These are phyloP conservation scores for Saccharomycopsis phalli DNA, from an alignment of 1,139 yeast species.

Conservation along the genomic window DNA sequence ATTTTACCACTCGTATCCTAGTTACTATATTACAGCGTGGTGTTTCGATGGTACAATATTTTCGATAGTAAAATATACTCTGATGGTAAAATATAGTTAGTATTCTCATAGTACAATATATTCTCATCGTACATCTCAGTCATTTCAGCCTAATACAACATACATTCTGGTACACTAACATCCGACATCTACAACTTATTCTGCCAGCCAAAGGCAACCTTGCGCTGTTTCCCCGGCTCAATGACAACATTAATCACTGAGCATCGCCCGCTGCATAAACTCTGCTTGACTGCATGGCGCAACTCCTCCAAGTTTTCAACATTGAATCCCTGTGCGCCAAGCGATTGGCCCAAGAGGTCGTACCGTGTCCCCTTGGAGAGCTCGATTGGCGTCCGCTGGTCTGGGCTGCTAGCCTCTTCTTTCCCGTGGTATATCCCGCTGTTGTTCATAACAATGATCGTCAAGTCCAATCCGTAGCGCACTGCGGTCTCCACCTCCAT, in stretches of 20 bases:
- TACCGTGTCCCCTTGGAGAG: conserved; percentile 45
- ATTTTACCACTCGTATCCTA: too few species aligned
- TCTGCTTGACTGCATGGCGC: conserved; percentile 22
- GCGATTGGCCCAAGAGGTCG: conserved; percentile 41
- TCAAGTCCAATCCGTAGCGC: conserved; percentile 40
- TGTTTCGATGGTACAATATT: too few species aligned
- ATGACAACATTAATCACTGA: conserved; percentile 40
- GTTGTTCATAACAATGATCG: conserved; percentile 57
- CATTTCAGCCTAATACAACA: too few species aligned
- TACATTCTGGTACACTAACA: not conserved
- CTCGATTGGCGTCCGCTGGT: conserved; percentile 35
- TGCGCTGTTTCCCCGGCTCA: conserved; percentile 44
- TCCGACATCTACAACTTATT: not conserved
- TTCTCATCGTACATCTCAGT: too few species aligned
- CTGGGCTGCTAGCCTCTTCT: conserved; percentile 25
- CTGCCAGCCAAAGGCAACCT: conserved; percentile 59
- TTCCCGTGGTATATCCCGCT: conserved; percentile 61
- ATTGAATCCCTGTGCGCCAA: conserved; percentile 48
- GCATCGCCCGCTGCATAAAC: not conserved
- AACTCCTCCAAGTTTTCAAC: conserved; percentile 35
- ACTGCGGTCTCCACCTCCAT: conserved; percentile 59
- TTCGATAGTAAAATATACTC: too few species aligned
- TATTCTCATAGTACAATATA: too few species aligned
- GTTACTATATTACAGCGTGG: too few species aligned
- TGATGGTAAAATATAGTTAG: too few species aligned